These are phyloP conservation scores for Cutaneotrichosporon mucoides DNA, from an alignment of 1,284 basidiomycete species.

Conservation along the genomic window DNA sequence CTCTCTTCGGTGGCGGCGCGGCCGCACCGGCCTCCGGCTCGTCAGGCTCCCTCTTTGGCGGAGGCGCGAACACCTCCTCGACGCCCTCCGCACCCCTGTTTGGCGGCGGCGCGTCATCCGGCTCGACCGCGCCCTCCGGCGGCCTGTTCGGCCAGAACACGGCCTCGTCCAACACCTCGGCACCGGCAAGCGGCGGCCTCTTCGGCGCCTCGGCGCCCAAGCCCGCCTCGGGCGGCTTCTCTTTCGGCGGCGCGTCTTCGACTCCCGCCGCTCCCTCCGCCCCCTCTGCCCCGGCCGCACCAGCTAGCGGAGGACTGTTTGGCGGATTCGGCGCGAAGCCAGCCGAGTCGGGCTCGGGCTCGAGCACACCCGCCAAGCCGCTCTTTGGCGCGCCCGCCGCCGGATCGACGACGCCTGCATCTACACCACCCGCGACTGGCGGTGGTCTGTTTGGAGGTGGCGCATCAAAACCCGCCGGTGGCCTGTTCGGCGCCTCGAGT, in stretches of 20 bases:
- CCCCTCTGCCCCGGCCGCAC: slow-evolving; percentile 7
- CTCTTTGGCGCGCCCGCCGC: slow-evolving; percentile 35
- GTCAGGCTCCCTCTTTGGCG: slow-evolving; percentile 25
- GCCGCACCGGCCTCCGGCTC: neutral
- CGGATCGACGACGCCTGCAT: slow-evolving; percentile 33
- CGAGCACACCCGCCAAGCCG: slow-evolving; percentile 40
- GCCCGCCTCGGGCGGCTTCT: slow-evolving; percentile 12
- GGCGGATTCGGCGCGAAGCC: slow-evolving; percentile 12
- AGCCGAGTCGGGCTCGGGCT: slow-evolving; percentile 12
- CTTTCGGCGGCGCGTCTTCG: slow-evolving; percentile 16
- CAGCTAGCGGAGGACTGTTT: slow-evolving; percentile 1
- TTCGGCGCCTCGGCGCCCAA: slow-evolving; percentile 17
- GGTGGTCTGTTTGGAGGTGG: slow-evolving; percentile 31
- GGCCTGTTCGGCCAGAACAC: slow-evolving; percentile 13
- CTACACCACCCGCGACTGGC: slow-evolving; percentile 27
- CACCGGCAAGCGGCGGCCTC: slow-evolving; percentile 14
- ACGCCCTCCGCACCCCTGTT: slow-evolving; percentile 24
- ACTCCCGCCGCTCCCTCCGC: slow-evolving; percentile 14
- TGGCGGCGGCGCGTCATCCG: slow-evolving; percentile 22
- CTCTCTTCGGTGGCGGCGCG: slow-evolving; percentile 11
- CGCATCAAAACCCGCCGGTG: slow-evolving; percentile 18
- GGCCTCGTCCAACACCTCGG: slow-evolving; percentile 25
- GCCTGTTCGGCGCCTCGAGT: slow-evolving; percentile 31
- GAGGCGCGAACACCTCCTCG: slow-evolving; percentile 11
- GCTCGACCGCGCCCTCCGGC: slow-evolving; percentile 13